Evolutionary conservation across 2,329 filamentous ascomycete species (phyloP).

Genomic region (Coleophoma eucalyptorum): DNA sequence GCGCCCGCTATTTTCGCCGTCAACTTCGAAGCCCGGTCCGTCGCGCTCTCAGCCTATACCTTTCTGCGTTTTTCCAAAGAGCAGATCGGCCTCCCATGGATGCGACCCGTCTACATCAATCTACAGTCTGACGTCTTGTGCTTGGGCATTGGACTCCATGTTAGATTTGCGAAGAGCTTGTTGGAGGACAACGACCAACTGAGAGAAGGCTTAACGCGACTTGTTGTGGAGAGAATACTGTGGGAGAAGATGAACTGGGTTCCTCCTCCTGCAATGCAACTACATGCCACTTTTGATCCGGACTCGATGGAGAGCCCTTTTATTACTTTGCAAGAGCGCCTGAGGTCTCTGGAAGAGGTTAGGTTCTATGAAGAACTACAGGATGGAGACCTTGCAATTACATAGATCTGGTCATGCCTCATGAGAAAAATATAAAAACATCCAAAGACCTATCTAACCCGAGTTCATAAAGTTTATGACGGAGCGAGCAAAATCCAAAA

Average conservation of each 20-base stretch:
- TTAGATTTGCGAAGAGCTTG: constrained; percentile 3
- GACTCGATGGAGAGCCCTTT: not conserved
- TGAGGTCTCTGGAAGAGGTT: constrained; percentile 8
- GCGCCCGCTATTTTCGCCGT: constrained; percentile 10
- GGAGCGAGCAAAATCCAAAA: not conserved
- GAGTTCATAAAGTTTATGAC: not conserved
- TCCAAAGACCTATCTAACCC: not conserved
- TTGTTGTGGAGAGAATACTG: constrained; percentile 5
- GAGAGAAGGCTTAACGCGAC: constrained; percentile 5
- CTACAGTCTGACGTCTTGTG: constrained; percentile 9
- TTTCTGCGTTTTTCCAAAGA: constrained; percentile 20
- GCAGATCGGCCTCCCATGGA: constrained; percentile 4
- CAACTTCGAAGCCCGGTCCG: constrained; percentile 14
- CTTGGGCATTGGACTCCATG: constrained; percentile 5
- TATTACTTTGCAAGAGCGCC: not conserved
- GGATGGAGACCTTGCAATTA: not conserved
- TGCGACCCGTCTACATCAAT: constrained; percentile 10
- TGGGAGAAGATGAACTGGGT: constrained; percentile 10
- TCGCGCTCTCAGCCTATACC: constrained; percentile 13
- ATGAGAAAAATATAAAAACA: not conserved
- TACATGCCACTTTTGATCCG: not conserved
- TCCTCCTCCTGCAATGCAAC: not conserved
- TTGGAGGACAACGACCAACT: constrained; percentile 10
- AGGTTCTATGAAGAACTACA: constrained; percentile 4
- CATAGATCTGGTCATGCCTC: not conserved